Base-by-base conservation (phyloP, 169 alveolate species). In the Eimeria sp. region DNA sequence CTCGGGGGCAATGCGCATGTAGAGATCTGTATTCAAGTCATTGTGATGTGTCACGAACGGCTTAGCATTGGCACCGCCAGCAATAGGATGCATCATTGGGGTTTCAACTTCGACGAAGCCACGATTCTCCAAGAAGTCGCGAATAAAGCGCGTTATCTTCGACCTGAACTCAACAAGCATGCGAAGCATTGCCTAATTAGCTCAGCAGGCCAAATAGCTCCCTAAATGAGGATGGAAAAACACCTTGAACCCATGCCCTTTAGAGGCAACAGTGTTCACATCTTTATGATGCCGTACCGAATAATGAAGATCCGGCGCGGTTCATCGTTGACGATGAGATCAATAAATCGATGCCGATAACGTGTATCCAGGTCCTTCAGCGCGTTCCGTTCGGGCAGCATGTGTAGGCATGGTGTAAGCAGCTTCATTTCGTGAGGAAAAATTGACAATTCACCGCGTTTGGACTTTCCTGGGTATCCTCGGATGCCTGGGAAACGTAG, bases 1-100 rank as follows among this genome's bases (percentile, higher is more conserved):
- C 96, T 99, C 99, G 10, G 99, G 99, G 33, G 99, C 99, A 74
- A 99, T 98, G 76, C 99, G 99, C 99, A 99, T 98, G 97, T 96
- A 99, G 52, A 99, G 97, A 94, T 99, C 99, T 98, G 99, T 98
- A 95, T 99, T 98, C 77, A 99, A 97, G 88, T 99, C 99, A 97
- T 99, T 99, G 98, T 99, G 99, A 97, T 98, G 99, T 60, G 99
- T 99, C 58, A 97, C 98, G 98, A 99, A 99, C 46, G 99, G 99
- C 96, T 97, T 98, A 9, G 99, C 99, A 49, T 99, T 97, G 0
- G 99, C 99, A n/a, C 99, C 99, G 49, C 99, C 99, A 40, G 99
- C 98, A 46, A 99, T 98, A 98, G 98, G 98, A 95, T 99, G 98
- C 99, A 99, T 98, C 98, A 99, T 99, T 40, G 99, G 99, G 68